phyloP scores from a whole-genome alignment of 176 grass and related monocot genomes.

The Chloris gayana region DNA sequence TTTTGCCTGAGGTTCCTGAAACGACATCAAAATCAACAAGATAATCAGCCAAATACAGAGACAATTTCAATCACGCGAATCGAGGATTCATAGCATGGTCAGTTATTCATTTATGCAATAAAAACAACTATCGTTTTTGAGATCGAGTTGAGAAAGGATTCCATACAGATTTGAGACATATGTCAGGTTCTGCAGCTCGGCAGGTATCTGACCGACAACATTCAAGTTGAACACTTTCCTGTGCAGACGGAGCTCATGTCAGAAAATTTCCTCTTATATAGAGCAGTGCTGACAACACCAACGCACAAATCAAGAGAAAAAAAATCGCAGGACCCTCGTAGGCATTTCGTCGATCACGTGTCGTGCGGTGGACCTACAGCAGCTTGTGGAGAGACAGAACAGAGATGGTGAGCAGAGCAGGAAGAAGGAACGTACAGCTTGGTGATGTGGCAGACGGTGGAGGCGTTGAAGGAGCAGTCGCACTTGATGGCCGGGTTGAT shows the following conservation, averaged over 20 bases:
- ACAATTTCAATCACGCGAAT: background rate
- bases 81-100: background rate
- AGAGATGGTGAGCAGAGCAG: background rate
- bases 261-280: background rate
- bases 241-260: background rate
- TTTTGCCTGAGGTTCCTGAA: slow-evolving; percentile 57
- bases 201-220: slow-evolving; percentile 55
- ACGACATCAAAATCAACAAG: slow-evolving; percentile 7
- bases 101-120: background rate
- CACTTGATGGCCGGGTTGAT: slow-evolving; percentile 69
- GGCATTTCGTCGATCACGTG: background rate
- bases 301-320: background rate
- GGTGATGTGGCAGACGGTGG: slow-evolving; percentile 59
- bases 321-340: background rate
- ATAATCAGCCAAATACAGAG: background rate
- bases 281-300: background rate
- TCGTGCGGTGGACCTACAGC: background rate
- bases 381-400: background rate
- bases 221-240: slow-evolving; percentile 51
- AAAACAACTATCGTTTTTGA: background rate
- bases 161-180: no score
- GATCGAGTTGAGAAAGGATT: background rate
- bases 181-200: slow-evolving; percentile 49
- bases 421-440: slow-evolving; percentile 29
- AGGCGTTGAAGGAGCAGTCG: slow-evolving; percentile 43